Evolutionary conservation across 345 rosid genomes (phyloP).

Genomic region (Populus davidiana): DNA sequence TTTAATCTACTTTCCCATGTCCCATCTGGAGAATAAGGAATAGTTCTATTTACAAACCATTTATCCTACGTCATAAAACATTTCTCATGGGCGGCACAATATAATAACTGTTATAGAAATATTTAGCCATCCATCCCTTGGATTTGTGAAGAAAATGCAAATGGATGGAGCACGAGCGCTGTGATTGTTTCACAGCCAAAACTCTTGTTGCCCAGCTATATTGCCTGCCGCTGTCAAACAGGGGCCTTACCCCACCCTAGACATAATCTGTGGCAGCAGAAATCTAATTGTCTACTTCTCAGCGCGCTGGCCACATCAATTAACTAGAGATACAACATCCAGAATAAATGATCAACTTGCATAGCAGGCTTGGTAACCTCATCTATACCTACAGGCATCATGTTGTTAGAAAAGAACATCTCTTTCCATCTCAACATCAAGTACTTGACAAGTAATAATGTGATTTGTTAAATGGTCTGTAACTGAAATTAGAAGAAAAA

Average conservation of each 20-base stretch:
- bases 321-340: neutral
- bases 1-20: too few species aligned
- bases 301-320: neutral
- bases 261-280: neutral
- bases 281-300: neutral
- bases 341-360: neutral
- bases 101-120: too few species aligned
- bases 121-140: too few species aligned
- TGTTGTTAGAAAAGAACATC: neutral
- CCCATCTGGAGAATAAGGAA: too few species aligned
- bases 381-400: neutral
- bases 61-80: too few species aligned
- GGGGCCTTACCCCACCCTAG: neutral
- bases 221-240: neutral
- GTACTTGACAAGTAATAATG: neutral
- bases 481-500: neutral
- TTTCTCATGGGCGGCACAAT: too few species aligned
- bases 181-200: neutral
- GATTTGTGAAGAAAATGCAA: too few species aligned
- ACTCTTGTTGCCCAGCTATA: neutral
- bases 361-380: neutral
- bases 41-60: too few species aligned
- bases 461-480: neutral
- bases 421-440: neutral
- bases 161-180: neutral